Percentiles rank a stretch among this genome's conserved stretches.
Evolutionary conservation across 164 flowering plant genomes (phyloP).

Genomic region (Tinospora cordifolia): DNA sequence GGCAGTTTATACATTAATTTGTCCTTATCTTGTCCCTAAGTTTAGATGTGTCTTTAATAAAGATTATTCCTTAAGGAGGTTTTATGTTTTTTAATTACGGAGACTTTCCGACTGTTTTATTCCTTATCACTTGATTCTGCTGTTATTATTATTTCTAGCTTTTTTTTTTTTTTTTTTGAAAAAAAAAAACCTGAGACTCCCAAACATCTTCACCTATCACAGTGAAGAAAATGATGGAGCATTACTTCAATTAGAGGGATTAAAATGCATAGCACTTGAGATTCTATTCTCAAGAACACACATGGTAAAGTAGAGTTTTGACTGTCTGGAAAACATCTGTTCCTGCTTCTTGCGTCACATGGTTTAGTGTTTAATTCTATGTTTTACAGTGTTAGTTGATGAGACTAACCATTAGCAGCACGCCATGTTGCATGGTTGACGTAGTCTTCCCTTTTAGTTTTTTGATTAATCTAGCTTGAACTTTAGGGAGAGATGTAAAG

Average conservation of each 20-base stretch:
- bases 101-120: constrained; percentile 3
- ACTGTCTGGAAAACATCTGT: constrained; percentile 4
- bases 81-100: background rate
- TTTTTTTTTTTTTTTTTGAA: too few species aligned
- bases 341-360: constrained; percentile 7
- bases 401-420: constrained; percentile 15
- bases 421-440: constrained; percentile 27
- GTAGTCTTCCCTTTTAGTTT: constrained; percentile 6
- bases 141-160: background rate
- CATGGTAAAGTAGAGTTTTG: constrained; percentile 1
- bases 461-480: constrained; percentile 7
- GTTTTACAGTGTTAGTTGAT: background rate
- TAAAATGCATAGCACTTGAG: constrained; percentile 9
- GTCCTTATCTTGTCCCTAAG: constrained; percentile 2
- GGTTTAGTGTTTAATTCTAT: background rate
- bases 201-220: background rate
- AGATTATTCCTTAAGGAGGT: constrained; percentile 11
- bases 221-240: background rate
- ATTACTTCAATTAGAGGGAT: constrained; percentile 4
- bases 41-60: constrained; percentile 9
- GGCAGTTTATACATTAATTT: background rate
- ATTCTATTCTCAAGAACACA: constrained; percentile 6
- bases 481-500: background rate
- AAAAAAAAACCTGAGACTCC: too few species aligned
- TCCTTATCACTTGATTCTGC: background rate